Conservation (phyloP, 2,329 filamentous ascomycete genomes). For the Aspergillus phoenicis region DNA sequence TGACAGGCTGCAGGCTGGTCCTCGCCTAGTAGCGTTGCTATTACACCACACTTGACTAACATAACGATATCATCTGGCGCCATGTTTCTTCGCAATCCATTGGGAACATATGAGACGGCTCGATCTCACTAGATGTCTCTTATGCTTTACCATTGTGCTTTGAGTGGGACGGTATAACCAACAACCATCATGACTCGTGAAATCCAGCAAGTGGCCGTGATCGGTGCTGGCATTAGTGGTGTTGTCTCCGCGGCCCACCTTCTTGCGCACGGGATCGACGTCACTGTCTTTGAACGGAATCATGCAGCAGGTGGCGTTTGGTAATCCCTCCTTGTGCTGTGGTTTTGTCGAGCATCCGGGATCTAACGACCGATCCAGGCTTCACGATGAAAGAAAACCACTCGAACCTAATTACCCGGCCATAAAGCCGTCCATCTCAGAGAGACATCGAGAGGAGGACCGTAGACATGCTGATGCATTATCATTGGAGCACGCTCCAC, state of each 20-base stretch:
- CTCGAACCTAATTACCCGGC: conserved; percentile 50
- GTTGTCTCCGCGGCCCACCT: conserved; percentile 53
- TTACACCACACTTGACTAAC: conserved; percentile 14
- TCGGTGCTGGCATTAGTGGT: conserved; percentile 57
- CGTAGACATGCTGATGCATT: conserved; percentile 12
- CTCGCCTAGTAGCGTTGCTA: background rate
- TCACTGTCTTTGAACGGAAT: conserved; percentile 59
- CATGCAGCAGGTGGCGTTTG: conserved; percentile 58
- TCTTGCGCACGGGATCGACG: conserved; percentile 49
- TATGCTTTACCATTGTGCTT: background rate
- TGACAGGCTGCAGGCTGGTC: background rate
- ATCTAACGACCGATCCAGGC: conserved; percentile 35
- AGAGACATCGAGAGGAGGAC: background rate
- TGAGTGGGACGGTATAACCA: background rate
- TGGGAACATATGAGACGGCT: background rate
- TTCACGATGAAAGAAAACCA: conserved; percentile 54
- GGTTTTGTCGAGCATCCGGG: background rate
- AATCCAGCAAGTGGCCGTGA: conserved; percentile 45
- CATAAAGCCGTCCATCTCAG: conserved; percentile 21
- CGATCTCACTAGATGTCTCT: background rate
- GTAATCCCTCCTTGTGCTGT: conserved; percentile 36
- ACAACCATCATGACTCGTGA: conserved; percentile 24
- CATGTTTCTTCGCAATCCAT: background rate
- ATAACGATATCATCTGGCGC: conserved; percentile 12
- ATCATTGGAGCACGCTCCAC: conserved; percentile 50